Base-by-base conservation (phyloP, 192 early-diverging fungal species). In the Rhizoclosmatium globosum region DNA sequence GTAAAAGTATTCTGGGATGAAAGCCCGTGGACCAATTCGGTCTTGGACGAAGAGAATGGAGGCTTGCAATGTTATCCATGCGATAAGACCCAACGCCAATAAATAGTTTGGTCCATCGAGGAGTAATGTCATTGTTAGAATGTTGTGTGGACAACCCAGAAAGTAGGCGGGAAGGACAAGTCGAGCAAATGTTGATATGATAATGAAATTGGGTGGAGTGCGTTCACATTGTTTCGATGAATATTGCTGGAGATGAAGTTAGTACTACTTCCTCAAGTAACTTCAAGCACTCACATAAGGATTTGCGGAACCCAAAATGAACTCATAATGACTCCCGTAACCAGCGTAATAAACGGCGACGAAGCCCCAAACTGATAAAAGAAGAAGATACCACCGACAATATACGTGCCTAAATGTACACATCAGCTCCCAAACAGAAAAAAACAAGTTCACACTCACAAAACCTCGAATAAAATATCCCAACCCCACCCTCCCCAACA, bases 251-350 rank as follows among this genome's bases (percentile, higher is more conserved):
- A 53, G 17, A 0, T 53, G 41, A 43, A 15, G 42, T 47, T 64
- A 38, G 31, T 41, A 11, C 23, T 39, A 7, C 19, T 47, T 73
- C 46, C 44, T 23, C 15, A 0, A 23, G 42, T 42, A 56, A 47
- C 23, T 31, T 13, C 77, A 38, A 53, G 50, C 50, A 53, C 50
- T 13, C n/a, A 82, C 81, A 46, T 86, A 41, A 88, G 80, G 59
- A 94, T 93, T 68, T 95, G 94, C n/a, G 94, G 94, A 13, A 94
- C 80, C 94, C 94, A 95, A 83, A 91, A 93, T 2, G 93, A 94
- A 81, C 87, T 92, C 44, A 90, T 69, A 2, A 72, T 64, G 13
- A 89, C 73, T 7, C 88, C 82, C 42, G 87, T 65, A 59, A 86
- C 53, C 3, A 66, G 66, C 43, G 90, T 78, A 76, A 86, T 78